phyloP scores from a whole-genome alignment of 441 rosid genomes.

The Eruca vesicaria region DNA sequence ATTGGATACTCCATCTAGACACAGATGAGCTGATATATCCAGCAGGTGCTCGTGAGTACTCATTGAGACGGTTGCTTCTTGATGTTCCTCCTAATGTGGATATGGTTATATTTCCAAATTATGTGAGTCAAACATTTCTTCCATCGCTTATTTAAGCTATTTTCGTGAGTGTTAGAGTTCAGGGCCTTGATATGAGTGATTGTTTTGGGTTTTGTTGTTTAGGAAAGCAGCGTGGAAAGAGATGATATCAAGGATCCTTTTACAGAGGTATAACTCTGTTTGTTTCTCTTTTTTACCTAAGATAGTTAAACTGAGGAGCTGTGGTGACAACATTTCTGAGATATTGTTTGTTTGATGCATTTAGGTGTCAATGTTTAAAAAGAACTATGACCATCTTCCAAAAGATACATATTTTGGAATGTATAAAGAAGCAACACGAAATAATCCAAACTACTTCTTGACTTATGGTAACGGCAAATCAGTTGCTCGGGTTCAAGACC shows the following conservation, averaged over 20 bases:
- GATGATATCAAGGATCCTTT: conserved; percentile 75
- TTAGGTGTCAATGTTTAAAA: conserved; percentile 80
- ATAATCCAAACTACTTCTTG: conserved; percentile 78
- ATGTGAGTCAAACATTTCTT: conserved; percentile 46
- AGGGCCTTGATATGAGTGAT: conserved; percentile 9
- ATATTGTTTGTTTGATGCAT: conserved; percentile 11
- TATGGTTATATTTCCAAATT: conserved; percentile 81
- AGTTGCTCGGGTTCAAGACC: conserved; percentile 63
- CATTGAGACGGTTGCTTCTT: conserved; percentile 64
- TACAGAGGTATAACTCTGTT: conserved; percentile 50
- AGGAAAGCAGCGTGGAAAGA: conserved; percentile 75
- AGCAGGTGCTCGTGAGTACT: conserved; percentile 76
- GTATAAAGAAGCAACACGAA: conserved; percentile 74
- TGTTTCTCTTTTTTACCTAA: conserved; percentile 1
- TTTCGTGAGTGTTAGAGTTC: conserved; percentile 4
- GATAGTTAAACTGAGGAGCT: neutral
- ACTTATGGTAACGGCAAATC: conserved; percentile 79
- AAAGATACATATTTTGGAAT: conserved; percentile 80
- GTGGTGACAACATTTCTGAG: neutral
- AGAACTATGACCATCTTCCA: conserved; percentile 75
- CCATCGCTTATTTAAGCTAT: neutral
- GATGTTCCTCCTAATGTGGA: conserved; percentile 74
- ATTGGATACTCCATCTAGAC: conserved; percentile 80
- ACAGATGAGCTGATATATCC: conserved; percentile 74
- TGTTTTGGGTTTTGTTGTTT: conserved; percentile 14